Evolutionary conservation across 805 yeast species (phyloP), one percentile per base, ranked within the genome.

Genomic region (Candida pseudoglaebosa): DNA sequence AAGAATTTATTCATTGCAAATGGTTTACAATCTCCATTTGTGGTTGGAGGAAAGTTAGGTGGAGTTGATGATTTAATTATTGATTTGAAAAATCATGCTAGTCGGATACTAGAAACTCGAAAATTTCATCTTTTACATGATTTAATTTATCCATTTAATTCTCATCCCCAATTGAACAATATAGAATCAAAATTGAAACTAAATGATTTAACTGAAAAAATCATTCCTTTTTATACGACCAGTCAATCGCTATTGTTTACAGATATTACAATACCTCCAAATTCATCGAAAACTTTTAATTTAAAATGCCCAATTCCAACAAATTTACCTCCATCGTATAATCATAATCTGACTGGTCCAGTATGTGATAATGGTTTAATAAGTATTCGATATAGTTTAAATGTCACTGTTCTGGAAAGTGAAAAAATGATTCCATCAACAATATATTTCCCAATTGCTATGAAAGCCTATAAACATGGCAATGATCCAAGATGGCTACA

Each of bases 191-290:
- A 36, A 42, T 15, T 57, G 8, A 44, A 53, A 2, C 31, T 57
- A 6, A 46, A 53, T 28, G 65, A 61, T 17, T 40, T 65, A 12
- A 47, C 62, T 2, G 61, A 60, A 32, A 47, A 57, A 12, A 54
- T 67, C 8, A 47, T 62, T 6, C 74, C 73, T 2, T 64, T 68
- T 40, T 68, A 65, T 41, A 49, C 68, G 15, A 66, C 73, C 1
- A 53, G 64, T 4, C 74, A 68, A 38, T 51, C 57, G 12, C 56
- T 68, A 22, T 39, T 67, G n/a, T 68, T 68, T 39, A 48, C 66
- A 8, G 62, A 67, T 40, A 40, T 61, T 3, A 29, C 35, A 2
- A 42, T 66, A 6, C 39, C 39, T 5, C 53, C 55, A 13, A 42
- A 43, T 2, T 42, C 50, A 1, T 24, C 46, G 1, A 50, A 50